Evolutionary conservation across 1,139 yeast genomes (phyloP).

Genomic region (Pichia sp.): DNA sequence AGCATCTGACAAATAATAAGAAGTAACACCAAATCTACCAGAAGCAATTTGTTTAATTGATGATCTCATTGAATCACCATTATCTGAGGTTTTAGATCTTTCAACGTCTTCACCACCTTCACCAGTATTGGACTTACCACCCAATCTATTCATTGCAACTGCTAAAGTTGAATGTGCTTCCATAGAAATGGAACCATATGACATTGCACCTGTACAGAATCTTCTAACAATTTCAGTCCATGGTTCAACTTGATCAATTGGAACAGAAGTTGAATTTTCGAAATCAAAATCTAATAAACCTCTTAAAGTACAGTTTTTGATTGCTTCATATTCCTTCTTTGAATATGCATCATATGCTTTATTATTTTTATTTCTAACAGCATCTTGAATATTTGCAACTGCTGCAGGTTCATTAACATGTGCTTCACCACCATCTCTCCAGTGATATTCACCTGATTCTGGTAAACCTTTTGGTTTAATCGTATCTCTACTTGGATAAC

Average conservation of each 20-base stretch:
- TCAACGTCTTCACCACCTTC: slow-evolving; percentile 99
- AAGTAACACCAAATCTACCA: slow-evolving; percentile 97
- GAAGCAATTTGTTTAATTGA: slow-evolving; percentile 97
- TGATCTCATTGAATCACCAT: slow-evolving; percentile 97
- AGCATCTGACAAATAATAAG: slow-evolving; percentile 89
- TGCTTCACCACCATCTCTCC: slow-evolving; percentile 98
- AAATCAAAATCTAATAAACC: slow-evolving; percentile 89
- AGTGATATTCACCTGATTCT: slow-evolving; percentile 95
- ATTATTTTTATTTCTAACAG: slow-evolving; percentile 93
- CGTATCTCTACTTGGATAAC: slow-evolving; percentile 74
- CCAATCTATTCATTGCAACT: slow-evolving; percentile 96
- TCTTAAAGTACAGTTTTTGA: slow-evolving; percentile 86
- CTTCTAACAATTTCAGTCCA: slow-evolving; percentile 99
- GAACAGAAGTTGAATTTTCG: slow-evolving; percentile 65
- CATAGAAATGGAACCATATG: slow-evolving; percentile 97
- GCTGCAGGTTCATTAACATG: slow-evolving; percentile 94
- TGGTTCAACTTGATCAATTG: slow-evolving; percentile 96
- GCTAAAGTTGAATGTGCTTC: slow-evolving; percentile 97
- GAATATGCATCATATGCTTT: slow-evolving; percentile 87
- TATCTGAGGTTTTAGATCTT: slow-evolving; percentile 68
- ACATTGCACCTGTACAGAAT: slow-evolving; percentile 98
- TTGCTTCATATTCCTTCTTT: slow-evolving; percentile 85
- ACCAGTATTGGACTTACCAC: slow-evolving; percentile 97
- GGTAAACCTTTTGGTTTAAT: slow-evolving; percentile 70
- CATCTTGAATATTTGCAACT: slow-evolving; percentile 92